Evolutionary conservation across 306 rosid species (phyloP).

Genomic region (Elaeagnus macrophylla): DNA sequence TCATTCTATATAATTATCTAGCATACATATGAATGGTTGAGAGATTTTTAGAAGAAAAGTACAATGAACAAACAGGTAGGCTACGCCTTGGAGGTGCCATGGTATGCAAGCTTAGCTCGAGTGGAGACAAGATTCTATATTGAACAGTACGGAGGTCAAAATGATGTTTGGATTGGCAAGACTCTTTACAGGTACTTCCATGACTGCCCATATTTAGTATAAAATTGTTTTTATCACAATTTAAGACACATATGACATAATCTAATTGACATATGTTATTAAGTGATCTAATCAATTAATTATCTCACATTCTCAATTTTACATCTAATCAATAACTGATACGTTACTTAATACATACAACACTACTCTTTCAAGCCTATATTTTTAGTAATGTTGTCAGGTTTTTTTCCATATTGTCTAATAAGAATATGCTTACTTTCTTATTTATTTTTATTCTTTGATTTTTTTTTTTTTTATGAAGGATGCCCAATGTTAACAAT

Average conservation of each 20-base stretch:
- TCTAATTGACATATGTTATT: neutral
- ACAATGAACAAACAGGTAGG: slow-evolving; percentile 36
- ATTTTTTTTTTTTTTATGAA: neutral
- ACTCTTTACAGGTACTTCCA: slow-evolving; percentile 65
- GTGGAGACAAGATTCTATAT: slow-evolving; percentile 71
- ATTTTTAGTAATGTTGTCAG: no score
- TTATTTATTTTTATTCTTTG: neutral
- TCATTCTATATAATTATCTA: no score
- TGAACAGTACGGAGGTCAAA: slow-evolving; percentile 70
- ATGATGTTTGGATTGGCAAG: slow-evolving; percentile 94
- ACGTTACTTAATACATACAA: no score
- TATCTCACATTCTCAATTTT: no score
- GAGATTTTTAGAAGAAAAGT: neutral
- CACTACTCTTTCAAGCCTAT: no score
- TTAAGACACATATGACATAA: neutral
- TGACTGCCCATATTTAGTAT: no score
- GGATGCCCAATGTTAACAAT: slow-evolving; percentile 74
- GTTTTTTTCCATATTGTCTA: neutral
- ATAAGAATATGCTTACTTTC: neutral
- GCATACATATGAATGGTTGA: no score
- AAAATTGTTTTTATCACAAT: neutral
- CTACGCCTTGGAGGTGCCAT: slow-evolving; percentile 73
- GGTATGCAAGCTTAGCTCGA: slow-evolving; percentile 67
- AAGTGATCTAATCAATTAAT: no score
- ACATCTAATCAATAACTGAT: no score